Evolutionary conservation across 2,329 filamentous ascomycete species (phyloP).

Genomic region (Trichoderma atrobrunneum): DNA sequence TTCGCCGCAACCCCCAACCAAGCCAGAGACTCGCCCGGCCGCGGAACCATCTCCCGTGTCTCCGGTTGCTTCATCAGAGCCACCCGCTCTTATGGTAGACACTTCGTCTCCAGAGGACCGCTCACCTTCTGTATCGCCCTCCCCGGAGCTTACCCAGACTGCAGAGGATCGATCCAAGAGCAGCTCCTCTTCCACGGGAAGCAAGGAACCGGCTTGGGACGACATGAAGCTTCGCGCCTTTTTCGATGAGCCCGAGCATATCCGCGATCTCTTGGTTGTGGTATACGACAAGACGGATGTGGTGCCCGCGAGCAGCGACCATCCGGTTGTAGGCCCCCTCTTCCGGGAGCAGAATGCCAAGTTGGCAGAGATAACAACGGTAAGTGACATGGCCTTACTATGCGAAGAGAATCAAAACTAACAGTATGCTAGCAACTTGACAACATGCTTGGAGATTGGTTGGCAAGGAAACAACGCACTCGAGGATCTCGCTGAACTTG

Average conservation of each 20-base stretch:
- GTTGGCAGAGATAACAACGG: slow-evolving; percentile 79
- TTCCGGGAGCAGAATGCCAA: slow-evolving; percentile 86
- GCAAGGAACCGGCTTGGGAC: slow-evolving; percentile 66
- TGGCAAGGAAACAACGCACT: slow-evolving; percentile 66
- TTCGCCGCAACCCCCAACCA: slow-evolving; percentile 19
- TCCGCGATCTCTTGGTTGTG: slow-evolving; percentile 84
- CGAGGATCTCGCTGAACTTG: slow-evolving; percentile 43
- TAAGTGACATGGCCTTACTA: slow-evolving; percentile 33
- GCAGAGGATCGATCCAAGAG: slow-evolving; percentile 40
- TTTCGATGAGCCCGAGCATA: slow-evolving; percentile 84
- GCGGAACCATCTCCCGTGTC: slow-evolving; percentile 20
- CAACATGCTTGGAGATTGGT: slow-evolving; percentile 78
- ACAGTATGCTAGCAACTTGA: slow-evolving; percentile 66
- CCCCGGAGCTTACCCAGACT: slow-evolving; percentile 56
- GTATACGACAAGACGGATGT: slow-evolving; percentile 91
- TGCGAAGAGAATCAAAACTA: slow-evolving; percentile 14
- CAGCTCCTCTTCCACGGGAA: slow-evolving; percentile 36
- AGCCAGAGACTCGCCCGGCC: slow-evolving; percentile 25
- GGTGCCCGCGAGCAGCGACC: slow-evolving; percentile 73
- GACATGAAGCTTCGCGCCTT: slow-evolving; percentile 83
- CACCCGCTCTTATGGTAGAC: slow-evolving; percentile 67
- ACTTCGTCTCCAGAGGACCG: slow-evolving; percentile 67
- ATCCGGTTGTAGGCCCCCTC: slow-evolving; percentile 75
- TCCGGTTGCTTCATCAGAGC: slow-evolving; percentile 44
- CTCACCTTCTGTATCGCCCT: slow-evolving; percentile 63